Base-by-base conservation (phyloP, 305 asterid genomes). In the Euphrasia arctica region DNA sequence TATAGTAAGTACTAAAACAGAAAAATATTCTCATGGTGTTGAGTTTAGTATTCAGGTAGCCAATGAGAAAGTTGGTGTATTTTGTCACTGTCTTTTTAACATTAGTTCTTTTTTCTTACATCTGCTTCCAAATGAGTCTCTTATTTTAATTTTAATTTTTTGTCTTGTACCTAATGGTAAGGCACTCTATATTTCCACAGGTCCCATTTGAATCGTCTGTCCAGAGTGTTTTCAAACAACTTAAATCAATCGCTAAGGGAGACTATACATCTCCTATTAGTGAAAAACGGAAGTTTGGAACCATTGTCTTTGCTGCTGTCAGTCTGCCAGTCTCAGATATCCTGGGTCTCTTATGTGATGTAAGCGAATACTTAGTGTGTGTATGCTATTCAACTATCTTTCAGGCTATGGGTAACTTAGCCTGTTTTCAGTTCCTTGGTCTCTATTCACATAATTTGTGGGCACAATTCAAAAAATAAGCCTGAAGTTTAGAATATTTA, bases 231-330 rank as follows among this genome's bases (percentile, higher is more conserved):
- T 39, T 76, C 64, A 82, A 86, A 69, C 99, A 90, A 78, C 75
- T 93, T 51, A 85, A 75, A 78, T 74, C 75, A 69, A 78, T 93
- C 66, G 92, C 91, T 0, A 83, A 82, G 79, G 97, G 96, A 34
- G 97, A 88, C 57, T 89, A 89, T 51, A 63, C 39, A 54, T 72
- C 88, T 25, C 96, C 95, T 10, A 73, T 73, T 66, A 72, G 74
- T 49, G 96, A 88, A 80, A 85, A 67, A 74, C 75, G 95, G 68
- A 83, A 74, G 55, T 74, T 86, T 56, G 95, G 90, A 29, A 60
- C 83, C 66, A 90, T 88, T 5, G 85, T 82, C 66, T 90, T 76
- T 73, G 97, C 95, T 51, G 97, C 96, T 56, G 82, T 93, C 69
- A 83, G 65, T 67, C 83, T 93, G 57, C 95, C 96, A 4, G 87